phyloP scores from a whole-genome alignment of 805 yeast genomes.

The Yarrowia sp. region DNA sequence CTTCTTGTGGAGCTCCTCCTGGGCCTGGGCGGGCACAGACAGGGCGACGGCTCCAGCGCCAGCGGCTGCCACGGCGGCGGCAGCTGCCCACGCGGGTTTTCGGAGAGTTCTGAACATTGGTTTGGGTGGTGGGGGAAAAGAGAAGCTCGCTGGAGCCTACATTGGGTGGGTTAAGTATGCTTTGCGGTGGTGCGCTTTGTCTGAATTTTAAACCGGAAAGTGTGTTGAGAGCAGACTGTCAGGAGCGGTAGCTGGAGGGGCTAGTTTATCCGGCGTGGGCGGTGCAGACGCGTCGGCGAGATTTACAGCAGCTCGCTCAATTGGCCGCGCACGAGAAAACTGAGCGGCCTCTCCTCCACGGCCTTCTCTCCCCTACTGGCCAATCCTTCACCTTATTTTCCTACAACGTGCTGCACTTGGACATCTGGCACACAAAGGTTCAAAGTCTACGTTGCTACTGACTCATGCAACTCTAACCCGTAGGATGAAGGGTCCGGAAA shows the following conservation, averaged over 20 bases:
- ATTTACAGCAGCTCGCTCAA: not conserved
- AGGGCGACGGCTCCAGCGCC: slow-evolving; percentile 28
- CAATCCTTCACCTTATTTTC: slow-evolving; percentile 8
- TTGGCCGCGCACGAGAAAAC: no score
- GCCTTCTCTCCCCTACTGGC: not conserved
- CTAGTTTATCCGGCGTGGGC: not conserved
- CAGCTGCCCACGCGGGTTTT: slow-evolving; percentile 26
- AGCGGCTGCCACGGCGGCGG: slow-evolving; percentile 22
- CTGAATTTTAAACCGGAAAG: slow-evolving; percentile 3
- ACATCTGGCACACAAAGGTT: not conserved
- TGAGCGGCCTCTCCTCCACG: no score
- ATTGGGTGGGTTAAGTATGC: slow-evolving; percentile 22
- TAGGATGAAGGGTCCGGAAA: slow-evolving; percentile 21
- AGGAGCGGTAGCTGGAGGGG: not conserved
- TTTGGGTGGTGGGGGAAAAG: not conserved
- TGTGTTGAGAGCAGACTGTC: not conserved
- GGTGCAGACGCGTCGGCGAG: no score
- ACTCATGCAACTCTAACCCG: slow-evolving; percentile 17
- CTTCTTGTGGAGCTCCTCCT: slow-evolving; percentile 24
- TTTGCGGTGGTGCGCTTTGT: slow-evolving; percentile 26
- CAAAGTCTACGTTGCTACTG: slow-evolving; percentile 22
- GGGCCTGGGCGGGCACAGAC: slow-evolving; percentile 22
- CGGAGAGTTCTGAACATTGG: slow-evolving; percentile 20
- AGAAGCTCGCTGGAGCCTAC: not conserved
- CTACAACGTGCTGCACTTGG: slow-evolving; percentile 8